phyloP scores from a whole-genome alignment of 495 filamentous ascomycete genomes.

The Penicillium desertorum region DNA sequence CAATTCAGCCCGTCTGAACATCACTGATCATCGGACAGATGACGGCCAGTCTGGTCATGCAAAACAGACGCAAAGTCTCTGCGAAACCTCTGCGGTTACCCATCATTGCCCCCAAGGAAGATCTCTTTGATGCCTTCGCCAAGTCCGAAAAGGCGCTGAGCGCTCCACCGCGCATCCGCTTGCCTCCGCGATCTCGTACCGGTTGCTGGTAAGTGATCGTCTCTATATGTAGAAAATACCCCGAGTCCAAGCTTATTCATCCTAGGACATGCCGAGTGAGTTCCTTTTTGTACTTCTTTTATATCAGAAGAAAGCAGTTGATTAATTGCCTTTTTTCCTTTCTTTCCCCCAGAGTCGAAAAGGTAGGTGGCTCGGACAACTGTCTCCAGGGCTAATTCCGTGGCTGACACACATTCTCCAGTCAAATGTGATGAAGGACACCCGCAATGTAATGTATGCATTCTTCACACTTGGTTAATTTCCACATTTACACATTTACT shows the following conservation, averaged over 20 bases:
- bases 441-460: constrained; percentile 52
- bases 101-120: constrained; percentile 52
- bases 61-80: constrained; percentile 35
- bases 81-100: constrained; percentile 43
- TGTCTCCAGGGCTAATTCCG: constrained; percentile 1
- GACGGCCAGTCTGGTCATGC: constrained; percentile 42
- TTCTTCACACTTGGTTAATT: constrained; percentile 12
- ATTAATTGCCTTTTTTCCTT: constrained; percentile 22
- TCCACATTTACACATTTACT: constrained; percentile 13
- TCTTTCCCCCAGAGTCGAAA: constrained; percentile 47
- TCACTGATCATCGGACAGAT: constrained; percentile 22
- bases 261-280: constrained; percentile 53
- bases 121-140: constrained; percentile 21
- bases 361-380: constrained; percentile 34
- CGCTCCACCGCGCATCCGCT: constrained; percentile 45
- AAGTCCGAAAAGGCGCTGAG: constrained; percentile 32
- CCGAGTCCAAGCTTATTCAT: constrained; percentile 9
- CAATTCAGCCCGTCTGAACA: constrained; percentile 10
- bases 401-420: constrained; percentile 26
- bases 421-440: constrained; percentile 56
- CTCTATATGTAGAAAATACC: constrained; percentile 7
- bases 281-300: constrained; percentile 10
- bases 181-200: constrained; percentile 54
- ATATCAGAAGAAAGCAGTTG: constrained; percentile 1
- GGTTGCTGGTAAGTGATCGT: constrained; percentile 51